Evolutionary conservation across 352 stramenopile genomes (phyloP).

Genomic region (Globisporangium abappressorium): DNA sequence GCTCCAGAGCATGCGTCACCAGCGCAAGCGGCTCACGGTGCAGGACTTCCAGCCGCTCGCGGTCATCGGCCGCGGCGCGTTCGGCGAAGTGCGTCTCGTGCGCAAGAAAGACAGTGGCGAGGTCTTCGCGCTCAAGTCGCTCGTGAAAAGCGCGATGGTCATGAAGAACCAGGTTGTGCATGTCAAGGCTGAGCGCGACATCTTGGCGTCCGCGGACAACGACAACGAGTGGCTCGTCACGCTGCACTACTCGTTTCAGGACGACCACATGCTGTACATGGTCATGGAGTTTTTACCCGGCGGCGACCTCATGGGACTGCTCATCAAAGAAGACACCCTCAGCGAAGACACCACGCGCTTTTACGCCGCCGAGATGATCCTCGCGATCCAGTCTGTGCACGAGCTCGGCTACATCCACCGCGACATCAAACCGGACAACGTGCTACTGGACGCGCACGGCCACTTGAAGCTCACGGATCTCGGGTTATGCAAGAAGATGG

Average conservation of each 20-base stretch:
- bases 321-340: conserved; percentile 98
- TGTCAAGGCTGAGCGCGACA: conserved; percentile 97
- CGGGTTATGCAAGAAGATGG: conserved; percentile 96
- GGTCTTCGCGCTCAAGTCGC: conserved; percentile 91
- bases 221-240: conserved; percentile 97
- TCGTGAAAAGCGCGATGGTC: conserved; percentile 90
- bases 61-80: conserved; percentile 98
- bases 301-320: conserved; percentile 98
- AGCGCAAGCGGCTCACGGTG: conserved; percentile 75
- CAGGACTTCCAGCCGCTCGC: conserved; percentile 96
- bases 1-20: conserved; percentile 73
- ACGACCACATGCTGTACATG: conserved; percentile 85
- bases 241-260: conserved; percentile 98
- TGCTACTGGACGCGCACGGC: conserved; percentile 96
- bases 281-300: conserved; percentile 99
- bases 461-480: conserved; percentile 99
- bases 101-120: conserved; percentile 81
- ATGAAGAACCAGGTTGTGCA: conserved; percentile 95
- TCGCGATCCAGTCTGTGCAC: conserved; percentile 98
- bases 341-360: conserved; percentile 87
- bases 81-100: conserved; percentile 95
- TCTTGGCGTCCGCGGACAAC: conserved; percentile 91
- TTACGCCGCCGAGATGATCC: conserved; percentile 98
- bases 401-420: conserved; percentile 98
- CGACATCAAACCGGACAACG: conserved; percentile 98